Evolutionary conservation across 768 basidiomycete genomes (phyloP).

Genomic region (Podaxis sp.): DNA sequence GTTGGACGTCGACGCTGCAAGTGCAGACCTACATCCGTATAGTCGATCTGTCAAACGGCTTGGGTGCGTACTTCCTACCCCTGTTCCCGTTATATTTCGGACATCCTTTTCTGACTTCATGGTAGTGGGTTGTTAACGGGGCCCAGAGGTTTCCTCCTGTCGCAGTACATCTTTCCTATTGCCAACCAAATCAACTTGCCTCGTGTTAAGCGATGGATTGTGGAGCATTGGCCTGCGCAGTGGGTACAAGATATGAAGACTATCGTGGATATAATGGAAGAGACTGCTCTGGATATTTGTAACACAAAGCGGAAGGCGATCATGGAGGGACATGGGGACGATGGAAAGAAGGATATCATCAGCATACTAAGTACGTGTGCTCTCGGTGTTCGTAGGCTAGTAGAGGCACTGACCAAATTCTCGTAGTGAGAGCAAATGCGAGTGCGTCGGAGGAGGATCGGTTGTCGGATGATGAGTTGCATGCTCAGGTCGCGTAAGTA

Average conservation of each 20-base stretch:
- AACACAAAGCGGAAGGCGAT: constrained; percentile 33
- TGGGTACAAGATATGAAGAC: constrained; percentile 31
- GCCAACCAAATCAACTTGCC: not conserved
- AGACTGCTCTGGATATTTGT: constrained; percentile 35
- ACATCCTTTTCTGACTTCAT: not conserved
- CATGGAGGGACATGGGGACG: constrained; percentile 32
- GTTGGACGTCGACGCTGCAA: constrained; percentile 27
- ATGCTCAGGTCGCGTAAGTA: constrained; percentile 30
- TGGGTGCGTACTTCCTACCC: constrained; percentile 22
- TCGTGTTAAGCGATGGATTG: constrained; percentile 12
- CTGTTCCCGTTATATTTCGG: constrained; percentile 6
- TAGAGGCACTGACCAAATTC: not conserved
- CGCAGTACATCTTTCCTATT: not conserved
- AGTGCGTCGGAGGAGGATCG: constrained; percentile 30
- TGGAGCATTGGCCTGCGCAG: constrained; percentile 18
- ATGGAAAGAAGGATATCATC: constrained; percentile 43
- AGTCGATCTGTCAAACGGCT: constrained; percentile 28
- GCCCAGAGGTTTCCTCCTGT: not conserved
- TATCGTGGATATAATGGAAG: constrained; percentile 35
- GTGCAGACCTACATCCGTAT: constrained; percentile 23
- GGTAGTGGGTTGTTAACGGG: not conserved
- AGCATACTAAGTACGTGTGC: constrained; percentile 37
- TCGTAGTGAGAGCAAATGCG: constrained; percentile 41
- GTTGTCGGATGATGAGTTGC: constrained; percentile 35
- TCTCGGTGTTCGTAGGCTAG: not conserved